phyloP scores from a whole-genome alignment of 768 basidiomycete genomes.

The Lepiota brunneoincarnata region DNA sequence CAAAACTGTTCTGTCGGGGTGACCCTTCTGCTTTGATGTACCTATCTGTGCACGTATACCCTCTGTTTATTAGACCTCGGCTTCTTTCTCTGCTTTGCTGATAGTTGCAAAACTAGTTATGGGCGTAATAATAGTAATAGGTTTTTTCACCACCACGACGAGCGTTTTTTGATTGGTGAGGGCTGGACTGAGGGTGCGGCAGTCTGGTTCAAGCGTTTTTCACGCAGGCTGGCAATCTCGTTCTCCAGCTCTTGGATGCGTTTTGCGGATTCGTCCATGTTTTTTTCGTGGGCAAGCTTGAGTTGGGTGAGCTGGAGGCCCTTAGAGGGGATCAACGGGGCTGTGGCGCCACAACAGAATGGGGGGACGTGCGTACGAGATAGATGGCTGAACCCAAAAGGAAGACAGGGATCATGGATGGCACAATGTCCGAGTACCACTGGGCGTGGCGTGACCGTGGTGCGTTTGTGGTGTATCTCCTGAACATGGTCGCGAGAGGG shows the following conservation, averaged over 20 bases:
- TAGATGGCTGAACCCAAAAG: conserved; percentile 79
- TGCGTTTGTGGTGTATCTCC: conserved; percentile 9
- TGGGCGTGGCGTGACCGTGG: conserved; percentile 51
- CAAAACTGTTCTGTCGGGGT: conserved; percentile 40
- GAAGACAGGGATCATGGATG: conserved; percentile 76
- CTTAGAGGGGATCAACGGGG: conserved; percentile 30
- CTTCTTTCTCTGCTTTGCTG: neutral
- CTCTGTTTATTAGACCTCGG: conserved; percentile 1
- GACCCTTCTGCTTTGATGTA: neutral
- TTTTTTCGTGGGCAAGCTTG: conserved; percentile 68
- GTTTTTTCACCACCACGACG: conserved; percentile 16
- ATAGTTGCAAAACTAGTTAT: neutral
- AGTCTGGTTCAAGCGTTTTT: conserved; percentile 15
- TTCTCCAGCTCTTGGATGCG: conserved; percentile 56
- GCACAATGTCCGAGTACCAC: conserved; percentile 69
- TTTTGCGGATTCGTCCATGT: conserved; percentile 56
- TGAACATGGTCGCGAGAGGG: conserved; percentile 3
- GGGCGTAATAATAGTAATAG: neutral
- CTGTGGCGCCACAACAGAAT: neutral
- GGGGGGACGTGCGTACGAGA: conserved; percentile 43
- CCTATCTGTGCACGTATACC: conserved; percentile 1
- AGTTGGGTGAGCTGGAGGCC: conserved; percentile 63
- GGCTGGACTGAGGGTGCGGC: conserved; percentile 1
- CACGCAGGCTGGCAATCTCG: conserved; percentile 47
- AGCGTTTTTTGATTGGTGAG: conserved; percentile 13